Percentiles rank a stretch among this genome's conserved stretches.
phyloP scores from a whole-genome alignment of 257 asterid genomes.

The Cynanchum wilfordii region DNA sequence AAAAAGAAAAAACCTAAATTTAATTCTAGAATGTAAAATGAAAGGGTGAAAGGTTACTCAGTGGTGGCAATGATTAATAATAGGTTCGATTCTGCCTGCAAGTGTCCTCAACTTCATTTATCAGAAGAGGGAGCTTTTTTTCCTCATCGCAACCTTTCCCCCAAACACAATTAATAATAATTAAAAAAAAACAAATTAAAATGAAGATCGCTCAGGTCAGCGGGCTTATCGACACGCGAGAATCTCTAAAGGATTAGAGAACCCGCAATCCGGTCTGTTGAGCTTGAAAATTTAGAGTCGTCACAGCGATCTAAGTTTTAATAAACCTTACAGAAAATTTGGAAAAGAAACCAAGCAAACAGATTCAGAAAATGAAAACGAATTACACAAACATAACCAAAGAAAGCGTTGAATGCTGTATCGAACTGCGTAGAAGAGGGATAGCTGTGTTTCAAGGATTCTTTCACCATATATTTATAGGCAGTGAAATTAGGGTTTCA shows the following conservation, averaged over 20 bases:
- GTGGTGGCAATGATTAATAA: slow-evolving; percentile 42
- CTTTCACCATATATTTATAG: too few species aligned
- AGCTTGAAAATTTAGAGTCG: slow-evolving; percentile 75
- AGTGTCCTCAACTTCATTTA: slow-evolving; percentile 41
- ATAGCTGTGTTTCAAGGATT: too few species aligned
- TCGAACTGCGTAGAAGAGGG: too few species aligned
- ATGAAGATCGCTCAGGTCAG: slow-evolving; percentile 75
- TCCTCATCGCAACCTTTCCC: slow-evolving; percentile 49
- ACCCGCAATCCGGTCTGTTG: slow-evolving; percentile 93
- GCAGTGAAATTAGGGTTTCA: too few species aligned
- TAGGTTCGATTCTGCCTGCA: slow-evolving; percentile 97
- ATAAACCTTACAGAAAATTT: not conserved
- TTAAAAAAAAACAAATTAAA: not conserved
- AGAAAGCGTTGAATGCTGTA: too few species aligned
- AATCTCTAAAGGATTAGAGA: slow-evolving; percentile 23
- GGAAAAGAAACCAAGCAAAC: not conserved
- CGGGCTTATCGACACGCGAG: slow-evolving; percentile 84
- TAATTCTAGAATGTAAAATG: not conserved
- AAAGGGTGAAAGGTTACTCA: slow-evolving; percentile 32
- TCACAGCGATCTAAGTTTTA: slow-evolving; percentile 41
- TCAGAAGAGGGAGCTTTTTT: slow-evolving; percentile 95
- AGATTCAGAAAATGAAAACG: not conserved
- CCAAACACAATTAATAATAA: not conserved
- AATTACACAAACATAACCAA: not conserved
- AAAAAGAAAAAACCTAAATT: not conserved